Evolutionary conservation across 305 asterid species (phyloP).

Genomic region (Ajuga reptans): DNA sequence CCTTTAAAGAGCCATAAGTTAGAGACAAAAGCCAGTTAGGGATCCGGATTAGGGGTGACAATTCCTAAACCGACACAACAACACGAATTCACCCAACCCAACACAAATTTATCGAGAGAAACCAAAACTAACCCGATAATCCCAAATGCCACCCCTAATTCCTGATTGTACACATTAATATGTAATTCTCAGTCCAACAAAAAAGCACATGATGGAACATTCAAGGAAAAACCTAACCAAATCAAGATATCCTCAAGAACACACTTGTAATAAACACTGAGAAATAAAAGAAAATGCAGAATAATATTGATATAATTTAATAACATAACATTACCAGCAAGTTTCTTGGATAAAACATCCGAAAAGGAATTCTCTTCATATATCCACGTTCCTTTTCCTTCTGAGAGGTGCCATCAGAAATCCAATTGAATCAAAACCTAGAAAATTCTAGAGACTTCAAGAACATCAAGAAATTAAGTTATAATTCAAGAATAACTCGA

Average conservation of each 20-base stretch:
- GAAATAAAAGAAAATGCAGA: not conserved
- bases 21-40: not conserved
- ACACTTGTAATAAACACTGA: no score
- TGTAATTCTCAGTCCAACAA: not conserved
- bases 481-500: not conserved
- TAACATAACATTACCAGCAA: slow-evolving; percentile 45
- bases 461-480: not conserved
- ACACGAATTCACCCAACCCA: no score
- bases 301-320: not conserved
- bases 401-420: slow-evolving; percentile 62
- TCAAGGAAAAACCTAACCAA: not conserved
- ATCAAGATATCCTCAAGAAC: no score
- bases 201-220: not conserved
- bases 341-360: slow-evolving; percentile 41
- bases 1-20: not conserved
- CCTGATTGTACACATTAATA: no score
- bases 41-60: no score
- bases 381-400: slow-evolving; percentile 59
- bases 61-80: no score
- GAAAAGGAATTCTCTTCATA: slow-evolving; percentile 44
- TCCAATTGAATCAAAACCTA: slow-evolving; percentile 19
- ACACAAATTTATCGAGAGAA: no score
- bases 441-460: slow-evolving; percentile 10
- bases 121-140: no score
- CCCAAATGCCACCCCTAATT: no score